Conservation (phyloP, 768 basidiomycete species). For the Panus rudis region DNA sequence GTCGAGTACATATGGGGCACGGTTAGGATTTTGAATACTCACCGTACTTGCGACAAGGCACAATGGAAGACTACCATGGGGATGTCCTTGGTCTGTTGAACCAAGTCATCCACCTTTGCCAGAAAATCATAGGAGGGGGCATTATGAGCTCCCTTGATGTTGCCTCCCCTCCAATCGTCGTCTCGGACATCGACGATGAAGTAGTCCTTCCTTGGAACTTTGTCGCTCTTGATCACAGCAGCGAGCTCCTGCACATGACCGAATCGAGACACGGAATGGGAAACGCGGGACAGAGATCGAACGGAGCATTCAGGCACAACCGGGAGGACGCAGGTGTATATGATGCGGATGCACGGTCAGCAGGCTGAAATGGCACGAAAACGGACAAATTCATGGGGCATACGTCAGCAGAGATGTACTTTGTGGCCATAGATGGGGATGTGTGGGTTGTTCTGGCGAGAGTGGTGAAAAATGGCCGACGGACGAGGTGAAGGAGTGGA, state of each 20-base stretch:
- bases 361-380: not conserved
- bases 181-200: conserved; percentile 82
- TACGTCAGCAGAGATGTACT: conserved; percentile 37
- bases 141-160: conserved; percentile 61
- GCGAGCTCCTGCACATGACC: conserved; percentile 54
- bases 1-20: not conserved
- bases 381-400: conserved; percentile 8
- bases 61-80: conserved; percentile 74
- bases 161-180: conserved; percentile 71
- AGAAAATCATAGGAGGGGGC: conserved; percentile 57
- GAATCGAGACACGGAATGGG: conserved; percentile 2
- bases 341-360: not conserved
- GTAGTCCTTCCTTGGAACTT: conserved; percentile 57
- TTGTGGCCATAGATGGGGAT: conserved; percentile 21
- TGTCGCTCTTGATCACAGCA: conserved; percentile 58
- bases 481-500: too few relatives aligned
- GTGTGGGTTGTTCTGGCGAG: not conserved
- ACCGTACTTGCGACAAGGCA: conserved; percentile 71
- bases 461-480: too few relatives aligned
- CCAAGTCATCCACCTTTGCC: conserved; percentile 47
- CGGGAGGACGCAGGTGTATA: too few relatives aligned
- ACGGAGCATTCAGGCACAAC: not conserved
- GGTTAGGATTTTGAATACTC: conserved; percentile 19
- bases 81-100: conserved; percentile 53
- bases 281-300: not conserved